phyloP scores from a whole-genome alignment of 1,139 yeast genomes.

The Dujonia santamariae region DNA sequence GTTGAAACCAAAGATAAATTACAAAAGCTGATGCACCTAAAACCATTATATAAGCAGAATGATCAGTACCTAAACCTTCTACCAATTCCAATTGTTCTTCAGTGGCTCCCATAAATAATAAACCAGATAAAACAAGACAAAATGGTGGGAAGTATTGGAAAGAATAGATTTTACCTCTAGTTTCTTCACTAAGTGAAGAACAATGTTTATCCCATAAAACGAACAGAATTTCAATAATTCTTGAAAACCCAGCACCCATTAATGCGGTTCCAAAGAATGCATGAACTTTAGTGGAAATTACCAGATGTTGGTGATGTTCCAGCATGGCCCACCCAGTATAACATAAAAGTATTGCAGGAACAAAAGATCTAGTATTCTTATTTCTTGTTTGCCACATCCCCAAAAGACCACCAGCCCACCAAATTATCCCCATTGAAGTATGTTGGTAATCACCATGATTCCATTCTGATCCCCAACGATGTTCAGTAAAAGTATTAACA shows the following conservation, averaged over 20 bases:
- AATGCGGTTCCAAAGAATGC: constrained; percentile 78
- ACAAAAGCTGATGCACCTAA: constrained; percentile 72
- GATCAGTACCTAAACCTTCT: constrained; percentile 74
- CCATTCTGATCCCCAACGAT: constrained; percentile 93
- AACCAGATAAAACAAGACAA: constrained; percentile 72
- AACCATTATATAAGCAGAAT: constrained; percentile 77
- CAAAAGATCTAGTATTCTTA: constrained; percentile 61
- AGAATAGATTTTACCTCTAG: constrained; percentile 46
- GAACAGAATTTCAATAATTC: constrained; percentile 77
- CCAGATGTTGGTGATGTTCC: constrained; percentile 74
- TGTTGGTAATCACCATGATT: constrained; percentile 89
- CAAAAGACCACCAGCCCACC: constrained; percentile 93
- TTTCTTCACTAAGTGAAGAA: constrained; percentile 21
- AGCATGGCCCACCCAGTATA: constrained; percentile 96
- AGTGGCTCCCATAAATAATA: constrained; percentile 85
- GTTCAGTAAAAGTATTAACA: constrained; percentile 92
- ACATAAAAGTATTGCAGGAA: constrained; percentile 78
- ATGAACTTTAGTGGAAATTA: constrained; percentile 81
- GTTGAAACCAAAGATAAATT: constrained; percentile 62
- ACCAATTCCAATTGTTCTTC: constrained; percentile 82
- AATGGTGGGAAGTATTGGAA: constrained; percentile 87
- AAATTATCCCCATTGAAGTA: constrained; percentile 91
- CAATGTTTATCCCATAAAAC: constrained; percentile 55
- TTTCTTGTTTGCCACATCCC: constrained; percentile 71
- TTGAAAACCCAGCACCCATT: constrained; percentile 70